phyloP scores from a whole-genome alignment of 495 filamentous ascomycete species.

The Podospora appendiculata region DNA sequence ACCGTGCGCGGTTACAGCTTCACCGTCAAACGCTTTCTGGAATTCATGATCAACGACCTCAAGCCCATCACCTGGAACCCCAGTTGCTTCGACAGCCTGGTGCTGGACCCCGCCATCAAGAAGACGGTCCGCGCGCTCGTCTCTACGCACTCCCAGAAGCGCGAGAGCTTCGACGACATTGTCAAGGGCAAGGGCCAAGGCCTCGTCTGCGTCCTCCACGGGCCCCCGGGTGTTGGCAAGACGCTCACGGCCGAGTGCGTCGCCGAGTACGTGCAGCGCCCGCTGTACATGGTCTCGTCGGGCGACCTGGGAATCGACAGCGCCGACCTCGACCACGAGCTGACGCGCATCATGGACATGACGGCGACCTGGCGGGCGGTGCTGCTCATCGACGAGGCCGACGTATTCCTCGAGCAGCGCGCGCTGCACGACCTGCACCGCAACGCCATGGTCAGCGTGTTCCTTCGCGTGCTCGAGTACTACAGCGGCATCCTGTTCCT shows the following conservation, averaged over 20 bases:
- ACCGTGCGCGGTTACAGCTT: constrained; percentile 30
- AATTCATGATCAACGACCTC: constrained; percentile 25
- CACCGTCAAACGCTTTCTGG: constrained; percentile 18
- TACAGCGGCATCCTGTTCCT: constrained; percentile 45
- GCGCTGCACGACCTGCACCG: constrained; percentile 32
- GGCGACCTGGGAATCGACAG: constrained; percentile 42
- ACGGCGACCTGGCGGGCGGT: constrained; percentile 48
- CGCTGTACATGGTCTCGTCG: constrained; percentile 45
- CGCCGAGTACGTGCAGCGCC: constrained; percentile 42
- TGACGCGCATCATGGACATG: constrained; percentile 44
- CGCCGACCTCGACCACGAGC: constrained; percentile 14
- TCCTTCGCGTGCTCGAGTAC: constrained; percentile 46
- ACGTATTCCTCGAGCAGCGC: constrained; percentile 43
- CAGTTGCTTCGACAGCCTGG: constrained; percentile 44
- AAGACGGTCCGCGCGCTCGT: constrained; percentile 47
- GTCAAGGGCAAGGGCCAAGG: constrained; percentile 29
- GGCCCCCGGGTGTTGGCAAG: constrained; percentile 32
- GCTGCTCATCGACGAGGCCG: constrained; percentile 47
- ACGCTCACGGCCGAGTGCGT: constrained; percentile 37
- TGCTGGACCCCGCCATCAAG: constrained; percentile 44
- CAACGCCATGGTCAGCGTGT: constrained; percentile 43
- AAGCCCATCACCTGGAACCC: constrained; percentile 22
- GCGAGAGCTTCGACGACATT: constrained; percentile 28
- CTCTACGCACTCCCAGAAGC: constrained; percentile 21
- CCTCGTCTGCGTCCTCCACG: constrained; percentile 34